Evolutionary conservation across 75 land plant genomes (phyloP).

Genomic region (Adiantum capillusveneris): DNA sequence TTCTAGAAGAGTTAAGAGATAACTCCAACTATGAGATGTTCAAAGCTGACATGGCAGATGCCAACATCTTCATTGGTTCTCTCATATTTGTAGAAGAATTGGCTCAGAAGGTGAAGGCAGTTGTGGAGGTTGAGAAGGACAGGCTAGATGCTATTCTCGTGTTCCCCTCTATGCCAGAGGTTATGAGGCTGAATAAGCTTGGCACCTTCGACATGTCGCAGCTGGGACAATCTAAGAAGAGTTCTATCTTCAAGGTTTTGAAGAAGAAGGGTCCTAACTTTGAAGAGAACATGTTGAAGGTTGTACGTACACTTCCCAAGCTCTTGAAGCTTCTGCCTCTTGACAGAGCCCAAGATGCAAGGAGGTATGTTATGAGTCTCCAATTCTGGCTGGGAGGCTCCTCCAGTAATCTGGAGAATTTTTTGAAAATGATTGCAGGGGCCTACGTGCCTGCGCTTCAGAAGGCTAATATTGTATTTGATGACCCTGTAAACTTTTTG

Average conservation of each 20-base stretch:
- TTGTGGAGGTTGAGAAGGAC: slow-evolving; percentile 81
- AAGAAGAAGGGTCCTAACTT: slow-evolving; percentile 73
- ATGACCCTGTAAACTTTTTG: slow-evolving; percentile 85
- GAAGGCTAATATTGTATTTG: slow-evolving; percentile 49
- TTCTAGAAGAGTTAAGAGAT: slow-evolving; percentile 93
- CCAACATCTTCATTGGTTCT: slow-evolving; percentile 95
- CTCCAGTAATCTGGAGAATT: slow-evolving; percentile 83
- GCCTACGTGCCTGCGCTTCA: slow-evolving; percentile 87
- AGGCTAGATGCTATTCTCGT: slow-evolving; percentile 92
- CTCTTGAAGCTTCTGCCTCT: slow-evolving; percentile 94
- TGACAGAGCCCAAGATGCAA: slow-evolving; percentile 98
- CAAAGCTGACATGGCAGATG: slow-evolving; percentile 75
- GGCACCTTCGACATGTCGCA: slow-evolving; percentile 96
- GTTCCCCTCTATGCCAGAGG: slow-evolving; percentile 99
- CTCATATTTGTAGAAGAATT: slow-evolving; percentile 97
- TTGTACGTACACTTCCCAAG: slow-evolving; percentile 92
- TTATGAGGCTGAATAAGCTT: slow-evolving; percentile 95
- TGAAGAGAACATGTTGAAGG: slow-evolving; percentile 95
- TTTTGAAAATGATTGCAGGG: slow-evolving; percentile 88
- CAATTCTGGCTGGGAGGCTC: slow-evolving; percentile 99
- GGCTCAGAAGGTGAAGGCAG: slow-evolving; percentile 83
- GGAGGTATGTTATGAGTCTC: slow-evolving; percentile 86
- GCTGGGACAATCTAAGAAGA: slow-evolving; percentile 90
- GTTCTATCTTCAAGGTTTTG: slow-evolving; percentile 85
- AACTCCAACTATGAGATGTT: slow-evolving; percentile 58